Conservation (phyloP, 2,329 filamentous ascomycete genomes). For the Aspergillus sojae region DNA sequence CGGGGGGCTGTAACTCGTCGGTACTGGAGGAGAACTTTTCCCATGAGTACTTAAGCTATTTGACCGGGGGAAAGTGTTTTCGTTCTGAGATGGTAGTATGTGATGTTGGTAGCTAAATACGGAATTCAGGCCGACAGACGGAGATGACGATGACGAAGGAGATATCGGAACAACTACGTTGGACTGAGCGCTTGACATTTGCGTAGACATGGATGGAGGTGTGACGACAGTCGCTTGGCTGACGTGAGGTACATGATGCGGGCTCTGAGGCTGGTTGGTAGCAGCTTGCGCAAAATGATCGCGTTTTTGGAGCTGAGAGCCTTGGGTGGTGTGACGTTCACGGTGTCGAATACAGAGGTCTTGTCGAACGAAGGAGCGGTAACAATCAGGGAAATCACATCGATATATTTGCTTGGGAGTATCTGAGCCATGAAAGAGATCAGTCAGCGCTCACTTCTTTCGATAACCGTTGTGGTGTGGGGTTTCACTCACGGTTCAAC, state of each 20-base stretch:
- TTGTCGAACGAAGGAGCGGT: slow-evolving; percentile 86
- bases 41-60: slow-evolving; percentile 31
- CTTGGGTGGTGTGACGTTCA: slow-evolving; percentile 72
- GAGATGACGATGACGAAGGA: slow-evolving; percentile 26
- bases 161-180: slow-evolving; percentile 25
- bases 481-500: slow-evolving; percentile 72
- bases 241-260: slow-evolving; percentile 24
- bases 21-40: slow-evolving; percentile 30
- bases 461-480: background rate
- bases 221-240: slow-evolving; percentile 12
- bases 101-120: slow-evolving; percentile 28
- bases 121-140: slow-evolving; percentile 28
- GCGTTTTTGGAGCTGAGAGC: slow-evolving; percentile 55
- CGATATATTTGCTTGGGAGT: slow-evolving; percentile 92
- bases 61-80: slow-evolving; percentile 30
- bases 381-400: slow-evolving; percentile 90
- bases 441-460: slow-evolving; percentile 17
- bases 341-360: slow-evolving; percentile 86
- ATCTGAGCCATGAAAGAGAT: slow-evolving; percentile 55
- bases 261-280: slow-evolving; percentile 19
- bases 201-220: slow-evolving; percentile 8
- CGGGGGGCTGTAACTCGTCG: slow-evolving; percentile 30
- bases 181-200: slow-evolving; percentile 10
- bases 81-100: slow-evolving; percentile 28
- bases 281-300: slow-evolving; percentile 46